Evolutionary conservation across 352 stramenopile species (phyloP).

Genomic region (Globisporangium cederbergense): DNA sequence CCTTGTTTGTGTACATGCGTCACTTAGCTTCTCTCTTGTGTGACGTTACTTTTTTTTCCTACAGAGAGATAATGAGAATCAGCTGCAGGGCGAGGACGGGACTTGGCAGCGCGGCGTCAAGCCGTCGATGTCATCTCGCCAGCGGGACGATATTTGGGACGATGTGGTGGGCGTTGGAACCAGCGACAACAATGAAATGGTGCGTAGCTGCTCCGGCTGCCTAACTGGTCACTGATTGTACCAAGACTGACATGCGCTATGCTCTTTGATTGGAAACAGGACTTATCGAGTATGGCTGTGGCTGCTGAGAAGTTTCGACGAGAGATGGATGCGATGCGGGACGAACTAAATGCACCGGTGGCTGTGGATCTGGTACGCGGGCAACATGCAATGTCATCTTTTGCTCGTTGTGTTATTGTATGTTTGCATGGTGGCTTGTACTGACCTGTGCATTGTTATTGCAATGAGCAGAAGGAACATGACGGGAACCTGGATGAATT

Average conservation of each 20-base stretch:
- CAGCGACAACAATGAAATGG: slow-evolving; percentile 57
- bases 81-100: slow-evolving; percentile 32
- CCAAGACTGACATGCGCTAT: not conserved
- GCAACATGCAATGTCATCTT: not conserved
- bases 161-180: slow-evolving; percentile 51
- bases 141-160: slow-evolving; percentile 71
- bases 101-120: slow-evolving; percentile 59
- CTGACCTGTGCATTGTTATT: slow-evolving; percentile 4
- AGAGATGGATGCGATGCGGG: slow-evolving; percentile 83
- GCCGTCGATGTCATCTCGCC: slow-evolving; percentile 23
- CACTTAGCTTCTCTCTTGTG: not conserved
- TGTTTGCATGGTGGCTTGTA: not conserved
- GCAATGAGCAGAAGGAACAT: slow-evolving; percentile 32
- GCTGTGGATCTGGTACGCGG: slow-evolving; percentile 32
- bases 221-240: not conserved
- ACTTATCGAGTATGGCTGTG: slow-evolving; percentile 75
- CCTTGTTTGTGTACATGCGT: not conserved
- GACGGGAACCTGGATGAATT: slow-evolving; percentile 69
- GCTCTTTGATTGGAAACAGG: slow-evolving; percentile 29
- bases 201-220: slow-evolving; percentile 21
- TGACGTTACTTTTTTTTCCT: not conserved
- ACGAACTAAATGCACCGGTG: slow-evolving; percentile 35
- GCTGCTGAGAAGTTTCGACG: slow-evolving; percentile 78
- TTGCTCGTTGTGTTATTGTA: not conserved
- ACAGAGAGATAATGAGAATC: slow-evolving; percentile 27